Evolutionary conservation across 352 stramenopile species (phyloP).

Genomic region (Phytophthora tubulina): DNA sequence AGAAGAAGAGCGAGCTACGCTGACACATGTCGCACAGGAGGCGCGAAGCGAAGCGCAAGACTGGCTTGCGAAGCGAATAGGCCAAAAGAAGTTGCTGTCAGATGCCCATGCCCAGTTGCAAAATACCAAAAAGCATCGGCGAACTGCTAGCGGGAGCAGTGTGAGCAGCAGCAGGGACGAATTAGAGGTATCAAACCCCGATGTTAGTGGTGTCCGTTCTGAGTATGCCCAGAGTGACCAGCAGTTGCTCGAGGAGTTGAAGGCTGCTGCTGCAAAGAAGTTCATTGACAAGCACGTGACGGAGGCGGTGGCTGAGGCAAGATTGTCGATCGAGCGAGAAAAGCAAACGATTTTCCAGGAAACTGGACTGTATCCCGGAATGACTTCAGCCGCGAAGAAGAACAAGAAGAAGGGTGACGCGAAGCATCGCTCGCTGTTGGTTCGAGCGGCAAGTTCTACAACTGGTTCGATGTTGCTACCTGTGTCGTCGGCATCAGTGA

Average conservation of each 20-base stretch:
- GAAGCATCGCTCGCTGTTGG: conserved; percentile 36
- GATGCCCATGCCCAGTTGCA: conserved; percentile 72
- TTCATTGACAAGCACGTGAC: conserved; percentile 87
- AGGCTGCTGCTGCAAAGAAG: conserved; percentile 57
- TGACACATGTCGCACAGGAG: conserved; percentile 77
- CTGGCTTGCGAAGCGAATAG: conserved; percentile 80
- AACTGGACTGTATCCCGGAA: conserved; percentile 66
- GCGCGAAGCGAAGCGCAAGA: conserved; percentile 68
- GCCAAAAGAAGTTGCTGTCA: conserved; percentile 80
- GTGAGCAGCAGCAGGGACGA: conserved; percentile 40
- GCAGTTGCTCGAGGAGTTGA: conserved; percentile 60
- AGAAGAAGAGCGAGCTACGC: conserved; percentile 69
- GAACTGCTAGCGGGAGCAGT: conserved; percentile 56
- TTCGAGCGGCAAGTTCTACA: conserved; percentile 40
- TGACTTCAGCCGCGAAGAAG: conserved; percentile 35
- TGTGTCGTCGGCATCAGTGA: conserved; percentile 33
- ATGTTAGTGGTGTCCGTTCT: conserved; percentile 1
- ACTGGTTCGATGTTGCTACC: conserved; percentile 39
- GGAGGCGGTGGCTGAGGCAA: conserved; percentile 65
- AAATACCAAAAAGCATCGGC: conserved; percentile 50
- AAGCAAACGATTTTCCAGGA: conserved; percentile 74
- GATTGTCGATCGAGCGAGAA: conserved; percentile 74
- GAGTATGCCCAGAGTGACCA: conserved; percentile 43
- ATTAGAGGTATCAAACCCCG: conserved; percentile 16
- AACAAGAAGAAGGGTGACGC: conserved; percentile 36